Evolutionary conservation across 139 green algal genomes (phyloP).

Genomic region (Picochlorum sp.): DNA sequence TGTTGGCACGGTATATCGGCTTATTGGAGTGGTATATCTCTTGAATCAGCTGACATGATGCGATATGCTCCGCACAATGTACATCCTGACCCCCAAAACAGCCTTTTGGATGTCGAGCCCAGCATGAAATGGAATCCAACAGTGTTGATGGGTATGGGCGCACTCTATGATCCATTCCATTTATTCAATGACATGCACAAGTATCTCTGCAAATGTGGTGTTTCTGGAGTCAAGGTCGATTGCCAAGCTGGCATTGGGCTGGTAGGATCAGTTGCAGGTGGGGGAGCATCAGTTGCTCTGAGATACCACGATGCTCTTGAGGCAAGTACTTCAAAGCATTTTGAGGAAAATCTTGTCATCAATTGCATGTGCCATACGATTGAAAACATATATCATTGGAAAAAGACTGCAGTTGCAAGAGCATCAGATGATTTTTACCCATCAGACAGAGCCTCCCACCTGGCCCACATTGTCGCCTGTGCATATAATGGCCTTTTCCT

Average conservation of each 20-base stretch:
- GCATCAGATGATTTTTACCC: conserved; percentile 77
- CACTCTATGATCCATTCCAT: conserved; percentile 43
- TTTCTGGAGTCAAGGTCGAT: conserved; percentile 94
- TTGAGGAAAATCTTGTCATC: conserved; percentile 83
- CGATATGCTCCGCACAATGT: conserved; percentile 29
- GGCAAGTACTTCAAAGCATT: conserved; percentile 63
- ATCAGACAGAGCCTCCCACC: conserved; percentile 61
- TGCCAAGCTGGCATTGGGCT: conserved; percentile 65
- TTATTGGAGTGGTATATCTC: conserved; percentile 86
- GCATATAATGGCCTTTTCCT: conserved; percentile 79
- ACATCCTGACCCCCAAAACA: conserved; percentile 20
- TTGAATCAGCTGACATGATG: conserved; percentile 21
- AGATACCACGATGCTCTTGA: conserved; percentile 69
- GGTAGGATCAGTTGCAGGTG: conserved; percentile 37
- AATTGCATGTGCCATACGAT: conserved; percentile 99
- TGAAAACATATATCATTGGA: conserved; percentile 75
- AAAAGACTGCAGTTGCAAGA: conserved; percentile 19
- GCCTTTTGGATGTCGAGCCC: conserved; percentile 72
- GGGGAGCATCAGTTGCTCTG: conserved; percentile 43
- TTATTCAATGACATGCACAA: conserved; percentile 88
- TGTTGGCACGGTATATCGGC: conserved; percentile 91
- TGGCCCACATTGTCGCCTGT: conserved; percentile 83
- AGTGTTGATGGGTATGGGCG: conserved; percentile 59
- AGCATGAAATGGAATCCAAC: conserved; percentile 51
- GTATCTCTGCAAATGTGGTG: conserved; percentile 66